A percentile compares a stretch with the other conserved stretches of the same genome.
These are phyloP conservation scores for Diddensiella caesifluorescens DNA, from an alignment of 805 yeast genomes.

Conservation along the genomic window DNA sequence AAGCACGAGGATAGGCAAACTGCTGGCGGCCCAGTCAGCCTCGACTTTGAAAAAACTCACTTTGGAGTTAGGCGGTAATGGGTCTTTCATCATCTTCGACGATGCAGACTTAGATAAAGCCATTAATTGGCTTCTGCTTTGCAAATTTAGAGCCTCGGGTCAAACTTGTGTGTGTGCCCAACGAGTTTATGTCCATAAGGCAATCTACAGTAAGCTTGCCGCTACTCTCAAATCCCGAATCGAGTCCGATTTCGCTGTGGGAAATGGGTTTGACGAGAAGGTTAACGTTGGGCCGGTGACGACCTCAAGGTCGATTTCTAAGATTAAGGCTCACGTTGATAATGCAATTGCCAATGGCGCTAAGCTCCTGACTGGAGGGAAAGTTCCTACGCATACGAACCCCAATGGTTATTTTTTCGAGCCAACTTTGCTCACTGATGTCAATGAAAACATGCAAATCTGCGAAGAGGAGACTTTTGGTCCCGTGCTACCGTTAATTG, in stretches of 20 bases:
- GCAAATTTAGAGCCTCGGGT: constrained; percentile 90
- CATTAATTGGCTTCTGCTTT: constrained; percentile 64
- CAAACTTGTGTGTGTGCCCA: constrained; percentile 96
- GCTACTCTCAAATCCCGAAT: constrained; percentile 50
- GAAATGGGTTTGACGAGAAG: constrained; percentile 73
- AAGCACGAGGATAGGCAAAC: constrained; percentile 83
- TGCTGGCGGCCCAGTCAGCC: constrained; percentile 71
- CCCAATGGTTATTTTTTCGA: constrained; percentile 57
- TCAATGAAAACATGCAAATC: constrained; percentile 57
- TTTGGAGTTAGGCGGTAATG: constrained; percentile 93
- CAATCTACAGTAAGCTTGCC: constrained; percentile 69
- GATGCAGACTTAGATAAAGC: constrained; percentile 81
- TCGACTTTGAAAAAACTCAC: constrained; percentile 78
- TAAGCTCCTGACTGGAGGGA: constrained; percentile 72
- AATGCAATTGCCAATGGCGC: constrained; percentile 83
- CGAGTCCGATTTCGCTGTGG: constrained; percentile 44
- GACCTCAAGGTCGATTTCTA: constrained; percentile 66
- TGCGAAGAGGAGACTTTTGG: constrained; percentile 85
- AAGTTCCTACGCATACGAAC: constrained; percentile 40
- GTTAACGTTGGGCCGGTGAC: constrained; percentile 89
- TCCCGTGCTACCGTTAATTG: constrained; percentile 70
- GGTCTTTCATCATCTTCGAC: constrained; percentile 82
- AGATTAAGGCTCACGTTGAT: constrained; percentile 68
- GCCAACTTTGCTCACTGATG: constrained; percentile 75
- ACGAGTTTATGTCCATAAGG: constrained; percentile 80